phyloP scores from a whole-genome alignment of 176 grass and related monocot species.

The Carex scoparia region DNA sequence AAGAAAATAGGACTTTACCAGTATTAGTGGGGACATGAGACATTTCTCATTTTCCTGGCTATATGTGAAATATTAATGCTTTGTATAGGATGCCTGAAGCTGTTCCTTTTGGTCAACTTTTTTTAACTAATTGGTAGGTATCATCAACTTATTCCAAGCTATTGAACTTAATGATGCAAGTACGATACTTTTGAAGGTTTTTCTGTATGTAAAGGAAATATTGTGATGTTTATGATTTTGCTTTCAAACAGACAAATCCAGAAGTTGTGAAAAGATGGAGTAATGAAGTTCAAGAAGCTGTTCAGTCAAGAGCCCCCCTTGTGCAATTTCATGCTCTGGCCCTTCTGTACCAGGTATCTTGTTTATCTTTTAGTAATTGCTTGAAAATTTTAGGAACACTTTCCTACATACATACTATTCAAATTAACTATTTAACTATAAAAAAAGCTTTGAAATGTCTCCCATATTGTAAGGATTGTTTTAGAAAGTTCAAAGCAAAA shows the following conservation, averaged over 20 bases:
- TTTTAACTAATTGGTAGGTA: neutral
- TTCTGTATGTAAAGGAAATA: neutral
- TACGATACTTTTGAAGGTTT: neutral
- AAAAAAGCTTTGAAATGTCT: neutral
- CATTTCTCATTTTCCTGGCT: neutral
- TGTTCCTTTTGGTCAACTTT: neutral
- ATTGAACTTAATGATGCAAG: neutral
- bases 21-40: neutral
- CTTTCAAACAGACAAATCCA: slow-evolving; percentile 59
- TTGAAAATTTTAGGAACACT: neutral
- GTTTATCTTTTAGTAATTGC: neutral
- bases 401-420: neutral
- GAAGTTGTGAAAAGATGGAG: slow-evolving; percentile 99
- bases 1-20: neutral
- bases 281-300: slow-evolving; percentile 99
- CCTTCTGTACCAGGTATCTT: slow-evolving; percentile 90
- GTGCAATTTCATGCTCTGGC: slow-evolving; percentile 97
- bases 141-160: neutral
- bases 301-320: slow-evolving; percentile 88
- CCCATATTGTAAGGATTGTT: neutral
- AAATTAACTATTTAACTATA: neutral
- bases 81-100: neutral
- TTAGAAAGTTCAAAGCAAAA: neutral
- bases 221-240: slow-evolving; percentile 21
- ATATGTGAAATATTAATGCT: neutral